phyloP scores from a whole-genome alignment of 2,329 filamentous ascomycete species.

The Botrytis sinoallii region DNA sequence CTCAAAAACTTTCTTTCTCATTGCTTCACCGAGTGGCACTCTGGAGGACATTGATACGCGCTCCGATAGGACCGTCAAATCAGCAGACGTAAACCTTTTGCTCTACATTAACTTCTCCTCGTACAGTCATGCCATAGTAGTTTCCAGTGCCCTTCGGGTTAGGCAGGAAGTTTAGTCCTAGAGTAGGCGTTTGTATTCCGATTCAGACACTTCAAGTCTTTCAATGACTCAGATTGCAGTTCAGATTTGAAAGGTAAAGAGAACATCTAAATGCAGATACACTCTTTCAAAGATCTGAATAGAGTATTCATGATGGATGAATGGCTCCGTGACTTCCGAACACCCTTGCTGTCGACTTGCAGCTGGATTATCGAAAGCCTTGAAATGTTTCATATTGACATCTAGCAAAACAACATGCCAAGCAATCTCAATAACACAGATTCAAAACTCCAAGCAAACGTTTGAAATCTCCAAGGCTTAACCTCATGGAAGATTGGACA shows the following conservation, averaged over 20 bases:
- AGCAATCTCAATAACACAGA: background rate
- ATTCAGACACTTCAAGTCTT: background rate
- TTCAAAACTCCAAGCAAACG: background rate
- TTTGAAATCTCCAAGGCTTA: background rate
- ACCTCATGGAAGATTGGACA: background rate
- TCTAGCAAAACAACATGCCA: background rate
- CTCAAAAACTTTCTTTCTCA: background rate
- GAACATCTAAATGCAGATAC: background rate
- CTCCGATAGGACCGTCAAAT: background rate
- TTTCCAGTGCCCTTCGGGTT: background rate
- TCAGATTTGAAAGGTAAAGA: background rate
- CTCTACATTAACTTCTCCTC: background rate
- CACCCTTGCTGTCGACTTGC: background rate
- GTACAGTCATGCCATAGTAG: background rate
- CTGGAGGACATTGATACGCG: background rate
- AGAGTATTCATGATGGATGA: background rate
- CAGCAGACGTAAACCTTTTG: background rate
- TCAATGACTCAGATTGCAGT: background rate
- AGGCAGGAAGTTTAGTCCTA: no score
- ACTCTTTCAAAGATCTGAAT: background rate
- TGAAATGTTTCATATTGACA: background rate
- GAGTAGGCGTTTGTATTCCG: background rate
- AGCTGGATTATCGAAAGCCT: background rate
- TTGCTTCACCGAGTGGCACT: background rate
- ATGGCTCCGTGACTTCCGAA: background rate